Evolutionary conservation across 202 grass and related monocot species (phyloP).

Genomic region (Miscanthus sacchariflorus): DNA sequence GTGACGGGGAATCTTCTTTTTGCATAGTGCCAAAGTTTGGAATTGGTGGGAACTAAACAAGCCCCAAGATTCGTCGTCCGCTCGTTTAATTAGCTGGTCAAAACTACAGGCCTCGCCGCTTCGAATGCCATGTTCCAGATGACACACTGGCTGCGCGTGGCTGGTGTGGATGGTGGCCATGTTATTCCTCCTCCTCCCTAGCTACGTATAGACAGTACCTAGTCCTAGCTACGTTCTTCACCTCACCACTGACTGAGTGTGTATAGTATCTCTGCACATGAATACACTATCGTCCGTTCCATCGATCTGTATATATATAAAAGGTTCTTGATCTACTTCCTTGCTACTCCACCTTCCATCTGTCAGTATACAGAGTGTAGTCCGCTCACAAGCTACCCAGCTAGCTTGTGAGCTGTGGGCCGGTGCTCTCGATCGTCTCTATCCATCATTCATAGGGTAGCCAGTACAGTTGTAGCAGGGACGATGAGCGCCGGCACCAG

Average conservation of each 20-base stretch:
- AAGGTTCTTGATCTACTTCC: neutral
- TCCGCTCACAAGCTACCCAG: neutral
- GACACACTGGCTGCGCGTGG: neutral
- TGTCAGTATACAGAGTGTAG: neutral
- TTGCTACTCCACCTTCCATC: neutral
- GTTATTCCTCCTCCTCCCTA: neutral
- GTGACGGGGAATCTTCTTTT: no score
- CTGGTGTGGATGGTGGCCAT: neutral
- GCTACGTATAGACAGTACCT: no score
- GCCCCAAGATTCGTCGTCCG: no score
- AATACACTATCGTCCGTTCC: neutral
- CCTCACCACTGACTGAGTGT: neutral
- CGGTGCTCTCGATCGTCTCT: neutral
- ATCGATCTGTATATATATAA: neutral
- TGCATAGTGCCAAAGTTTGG: no score
- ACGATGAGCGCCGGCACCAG: neutral
- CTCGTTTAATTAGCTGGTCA: neutral
- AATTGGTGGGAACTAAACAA: no score
- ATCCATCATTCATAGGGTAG: neutral
- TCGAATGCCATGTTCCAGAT: neutral
- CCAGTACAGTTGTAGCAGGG: neutral
- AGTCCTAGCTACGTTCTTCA: neutral
- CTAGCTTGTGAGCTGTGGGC: neutral
- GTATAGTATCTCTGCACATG: neutral
- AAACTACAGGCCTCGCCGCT: neutral